phyloP scores from a whole-genome alignment of 805 yeast genomes.

The Sungouiella thailandica region DNA sequence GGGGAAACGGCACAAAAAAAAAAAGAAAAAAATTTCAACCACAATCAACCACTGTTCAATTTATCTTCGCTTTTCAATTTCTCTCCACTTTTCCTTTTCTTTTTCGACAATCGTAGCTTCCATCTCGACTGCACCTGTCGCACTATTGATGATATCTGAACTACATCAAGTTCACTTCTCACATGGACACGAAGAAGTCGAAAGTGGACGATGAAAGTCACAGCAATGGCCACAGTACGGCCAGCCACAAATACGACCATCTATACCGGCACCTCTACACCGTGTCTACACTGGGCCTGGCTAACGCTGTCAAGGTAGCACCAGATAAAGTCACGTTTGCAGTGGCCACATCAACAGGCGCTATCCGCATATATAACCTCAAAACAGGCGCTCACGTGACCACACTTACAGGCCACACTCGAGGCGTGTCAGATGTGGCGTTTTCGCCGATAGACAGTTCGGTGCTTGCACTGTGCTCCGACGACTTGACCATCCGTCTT shows the following conservation, averaged over 20 bases:
- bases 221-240: background rate
- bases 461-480: conserved; percentile 78
- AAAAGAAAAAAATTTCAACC: too few relatives aligned
- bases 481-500: conserved; percentile 73
- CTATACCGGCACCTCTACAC: conserved; percentile 12
- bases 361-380: conserved; percentile 22
- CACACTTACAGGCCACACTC: conserved; percentile 52
- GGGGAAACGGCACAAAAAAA: too few relatives aligned
- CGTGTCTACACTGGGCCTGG: conserved; percentile 7
- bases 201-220: background rate
- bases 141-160: too few relatives aligned
- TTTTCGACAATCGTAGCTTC: too few relatives aligned
- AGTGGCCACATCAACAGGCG: conserved; percentile 34
- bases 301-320: conserved; percentile 51
- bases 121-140: too few relatives aligned
- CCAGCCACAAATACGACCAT: conserved; percentile 1
- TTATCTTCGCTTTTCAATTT: too few relatives aligned
- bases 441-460: conserved; percentile 70
- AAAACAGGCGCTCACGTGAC: conserved; percentile 12
- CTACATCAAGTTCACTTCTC: too few relatives aligned
- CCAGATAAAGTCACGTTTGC: conserved; percentile 61
- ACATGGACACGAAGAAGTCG: conserved; percentile 4
- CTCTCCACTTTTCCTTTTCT: too few relatives aligned
- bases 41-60: too few relatives aligned
- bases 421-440: conserved; percentile 68